Percentiles rank a stretch among this genome's conserved stretches.
phyloP scores from a whole-genome alignment of 306 rosid genomes.

The Abrus precatorius region DNA sequence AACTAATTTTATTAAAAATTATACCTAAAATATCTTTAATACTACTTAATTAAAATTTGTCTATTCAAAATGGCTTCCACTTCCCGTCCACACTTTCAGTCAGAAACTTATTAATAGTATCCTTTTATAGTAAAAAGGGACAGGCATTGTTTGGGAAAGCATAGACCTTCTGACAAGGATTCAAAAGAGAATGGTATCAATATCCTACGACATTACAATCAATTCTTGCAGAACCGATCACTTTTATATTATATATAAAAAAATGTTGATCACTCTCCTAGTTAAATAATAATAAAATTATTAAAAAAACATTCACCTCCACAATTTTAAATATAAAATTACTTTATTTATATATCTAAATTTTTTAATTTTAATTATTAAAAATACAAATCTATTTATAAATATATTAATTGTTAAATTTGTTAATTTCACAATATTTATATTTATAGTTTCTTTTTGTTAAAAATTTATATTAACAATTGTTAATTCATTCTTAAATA shows the following conservation, averaged over 20 bases:
- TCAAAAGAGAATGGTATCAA: not conserved
- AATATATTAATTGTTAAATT: no score
- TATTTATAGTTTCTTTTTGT: no score
- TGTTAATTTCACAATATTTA: no score
- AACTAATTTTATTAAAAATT: not conserved
- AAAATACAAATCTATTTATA: no score
- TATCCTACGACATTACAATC: not conserved
- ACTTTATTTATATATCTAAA: no score
- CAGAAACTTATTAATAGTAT: not conserved
- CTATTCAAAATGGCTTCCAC: not conserved
- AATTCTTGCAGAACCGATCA: not conserved
- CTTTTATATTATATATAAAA: not conserved
- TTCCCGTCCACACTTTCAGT: not conserved
- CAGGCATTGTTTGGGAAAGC: not conserved
- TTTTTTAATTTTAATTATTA: no score
- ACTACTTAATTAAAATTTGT: not conserved
- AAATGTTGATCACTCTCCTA: no score
- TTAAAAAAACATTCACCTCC: no score
- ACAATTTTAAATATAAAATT: no score
- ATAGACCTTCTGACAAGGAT: not conserved
- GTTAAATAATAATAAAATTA: no score
- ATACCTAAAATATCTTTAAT: not conserved
- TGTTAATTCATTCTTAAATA: no score
- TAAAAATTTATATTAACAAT: no score
- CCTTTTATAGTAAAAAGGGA: not conserved